Evolutionary conservation across 805 yeast genomes (phyloP).

Genomic region (Zygosaccharomyces siamensis): DNA sequence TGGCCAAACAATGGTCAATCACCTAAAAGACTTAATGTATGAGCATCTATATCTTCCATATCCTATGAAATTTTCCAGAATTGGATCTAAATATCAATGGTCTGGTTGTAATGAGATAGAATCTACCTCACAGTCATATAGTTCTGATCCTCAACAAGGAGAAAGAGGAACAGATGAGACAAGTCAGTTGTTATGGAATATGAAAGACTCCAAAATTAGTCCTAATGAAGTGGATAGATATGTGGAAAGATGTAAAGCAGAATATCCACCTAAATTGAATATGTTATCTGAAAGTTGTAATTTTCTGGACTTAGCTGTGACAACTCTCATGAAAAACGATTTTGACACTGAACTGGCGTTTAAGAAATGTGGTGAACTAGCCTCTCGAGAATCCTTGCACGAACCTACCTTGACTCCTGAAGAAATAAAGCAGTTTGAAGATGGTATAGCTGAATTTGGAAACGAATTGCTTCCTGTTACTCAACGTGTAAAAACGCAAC

Average conservation of each 20-base stretch:
- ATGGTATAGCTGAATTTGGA: slow-evolving; percentile 66
- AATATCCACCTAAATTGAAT: slow-evolving; percentile 51
- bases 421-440: slow-evolving; percentile 68
- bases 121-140: slow-evolving; percentile 15
- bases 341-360: slow-evolving; percentile 53
- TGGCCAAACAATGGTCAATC: slow-evolving; percentile 24
- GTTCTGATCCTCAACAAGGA: slow-evolving; percentile 7
- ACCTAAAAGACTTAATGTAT: slow-evolving; percentile 21
- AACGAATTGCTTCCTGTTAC: slow-evolving; percentile 73
- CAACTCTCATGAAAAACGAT: slow-evolving; percentile 45
- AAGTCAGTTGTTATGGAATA: slow-evolving; percentile 62
- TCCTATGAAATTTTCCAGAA: slow-evolving; percentile 27
- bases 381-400: slow-evolving; percentile 54
- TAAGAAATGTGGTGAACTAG: slow-evolving; percentile 36
- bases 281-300: slow-evolving; percentile 68
- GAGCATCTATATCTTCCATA: slow-evolving; percentile 22
- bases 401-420: slow-evolving; percentile 72
- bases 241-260: slow-evolving; percentile 46
- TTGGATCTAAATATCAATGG: slow-evolving; percentile 32
- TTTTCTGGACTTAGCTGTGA: slow-evolving; percentile 69
- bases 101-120: slow-evolving; percentile 16
- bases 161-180: slow-evolving; percentile 79
- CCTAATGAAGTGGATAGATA: slow-evolving; percentile 46
- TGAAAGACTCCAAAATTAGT: slow-evolving; percentile 26
- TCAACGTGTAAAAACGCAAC: slow-evolving; percentile 66